Evolutionary conservation across 495 filamentous ascomycete genomes (phyloP), one percentile per base, ranked within the genome.

Genomic region (Penicillium cinerascens): DNA sequence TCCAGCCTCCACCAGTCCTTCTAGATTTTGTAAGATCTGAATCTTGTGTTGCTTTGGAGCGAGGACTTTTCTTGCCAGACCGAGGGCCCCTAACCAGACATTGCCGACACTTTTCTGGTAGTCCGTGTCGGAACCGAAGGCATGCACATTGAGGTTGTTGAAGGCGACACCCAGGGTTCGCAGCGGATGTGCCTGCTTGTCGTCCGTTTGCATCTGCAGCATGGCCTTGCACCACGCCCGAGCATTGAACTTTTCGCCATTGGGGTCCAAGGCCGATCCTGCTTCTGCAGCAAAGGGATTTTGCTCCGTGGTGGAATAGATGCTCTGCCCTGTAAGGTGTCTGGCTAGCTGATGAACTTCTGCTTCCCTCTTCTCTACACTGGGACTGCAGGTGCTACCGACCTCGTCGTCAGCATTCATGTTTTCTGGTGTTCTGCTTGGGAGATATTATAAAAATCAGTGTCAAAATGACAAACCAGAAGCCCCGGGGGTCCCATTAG

Each of bases 1-100:
- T 18, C 87, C 86, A 29, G 36, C n/a, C 1, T 22, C 22, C 35
- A 37, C 35, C 10, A 37, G 10, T 11, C 35, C 35, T 37, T 37
- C 35, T 3, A 37, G n/a, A 13, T 37, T 13, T 3, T 16, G 35
- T 16, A 37, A 16, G n/a, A 37, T 37, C 2, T 46, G 26, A 36
- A 46, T 46, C 27, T 36, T 33, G 15, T 33, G 25, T 9, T 20
- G 4, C 16, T 46, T 35, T 26, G 3, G 25, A 26, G 4, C 25
- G 25, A 26, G 25, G 25, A 26, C 25, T 26, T 26, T 26, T 26
- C 25, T 26, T 33, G 44, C n/a, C 35, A 37, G 35, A 35, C 44
- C 44, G 6, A 46, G 16, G 3, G 15, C 26, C 44, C 35, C 27
- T 11, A 46, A 6, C 20, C 27, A 21, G 33, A 27, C 17, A 26